These are phyloP conservation scores for Chaetothyriales sp. DNA, from an alignment of 2,329 filamentous ascomycete species.

Conservation along the genomic window DNA sequence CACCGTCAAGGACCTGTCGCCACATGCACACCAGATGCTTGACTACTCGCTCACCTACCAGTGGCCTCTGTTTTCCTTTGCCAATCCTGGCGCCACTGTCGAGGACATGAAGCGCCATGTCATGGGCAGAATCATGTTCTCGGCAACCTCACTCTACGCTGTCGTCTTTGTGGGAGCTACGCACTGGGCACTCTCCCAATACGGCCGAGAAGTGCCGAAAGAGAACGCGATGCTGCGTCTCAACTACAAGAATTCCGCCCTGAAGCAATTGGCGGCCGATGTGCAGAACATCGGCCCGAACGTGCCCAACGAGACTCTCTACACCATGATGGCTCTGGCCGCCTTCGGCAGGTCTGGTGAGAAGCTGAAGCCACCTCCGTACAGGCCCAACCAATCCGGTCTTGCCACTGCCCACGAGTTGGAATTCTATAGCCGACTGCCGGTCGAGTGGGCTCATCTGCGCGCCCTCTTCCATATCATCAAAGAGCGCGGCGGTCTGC, in stretches of 20 bases:
- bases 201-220: not conserved
- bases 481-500: conserved; percentile 7
- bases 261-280: conserved; percentile 3
- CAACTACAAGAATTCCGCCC: conserved; percentile 6
- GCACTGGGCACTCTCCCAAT: conserved; percentile 5
- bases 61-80: conserved; percentile 7
- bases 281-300: conserved; percentile 2
- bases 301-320: conserved; percentile 4
- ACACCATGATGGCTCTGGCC: conserved; percentile 6
- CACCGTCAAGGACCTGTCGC: not conserved
- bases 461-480: conserved; percentile 4
- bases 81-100: not conserved
- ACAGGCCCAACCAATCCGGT: conserved; percentile 1
- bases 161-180: conserved; percentile 8
- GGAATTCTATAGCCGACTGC: conserved; percentile 6
- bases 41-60: conserved; percentile 3
- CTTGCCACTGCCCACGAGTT: conserved; percentile 5
- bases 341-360: conserved; percentile 6
- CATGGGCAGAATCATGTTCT: not conserved
- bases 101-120: conserved; percentile 3
- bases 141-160: conserved; percentile 5
- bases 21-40: not conserved
- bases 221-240: conserved; percentile 2
- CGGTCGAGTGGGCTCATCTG: conserved; percentile 5
- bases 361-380: conserved; percentile 1